A percentile compares a stretch with the other conserved stretches of the same genome.
Conservation (phyloP, 306 rosid genomes). For the Boehmeria nivea region DNA sequence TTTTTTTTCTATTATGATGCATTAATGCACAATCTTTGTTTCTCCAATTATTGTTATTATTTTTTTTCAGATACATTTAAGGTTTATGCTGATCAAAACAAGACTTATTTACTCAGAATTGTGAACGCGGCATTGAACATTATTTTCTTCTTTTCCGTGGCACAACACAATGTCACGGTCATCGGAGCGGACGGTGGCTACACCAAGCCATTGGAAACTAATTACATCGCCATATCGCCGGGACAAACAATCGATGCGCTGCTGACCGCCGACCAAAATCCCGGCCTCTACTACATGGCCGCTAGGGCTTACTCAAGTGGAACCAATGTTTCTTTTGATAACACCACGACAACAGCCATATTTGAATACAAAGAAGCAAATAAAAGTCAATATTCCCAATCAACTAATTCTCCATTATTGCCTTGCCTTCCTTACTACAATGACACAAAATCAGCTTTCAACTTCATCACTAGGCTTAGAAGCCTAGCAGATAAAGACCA, state of each 20-base stretch:
- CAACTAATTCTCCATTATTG: slow-evolving; percentile 15
- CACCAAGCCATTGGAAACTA: slow-evolving; percentile 38
- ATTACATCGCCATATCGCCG: slow-evolving; percentile 42
- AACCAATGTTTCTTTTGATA: slow-evolving; percentile 1
- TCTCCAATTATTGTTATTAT: neutral
- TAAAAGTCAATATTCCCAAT: slow-evolving; percentile 2
- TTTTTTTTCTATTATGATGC: no score
- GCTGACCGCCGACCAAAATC: slow-evolving; percentile 35
- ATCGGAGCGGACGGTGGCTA: slow-evolving; percentile 57
- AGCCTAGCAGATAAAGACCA: slow-evolving; percentile 33
- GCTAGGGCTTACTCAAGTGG: slow-evolving; percentile 38
- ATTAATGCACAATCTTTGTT: no score
- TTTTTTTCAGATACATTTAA: slow-evolving; percentile 42
- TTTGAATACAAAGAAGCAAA: slow-evolving; percentile 25
- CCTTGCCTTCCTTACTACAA: slow-evolving; percentile 46
- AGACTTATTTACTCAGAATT: slow-evolving; percentile 45
- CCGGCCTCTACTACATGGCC: slow-evolving; percentile 49
- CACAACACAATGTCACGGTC: slow-evolving; percentile 46
- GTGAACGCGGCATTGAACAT: slow-evolving; percentile 41
- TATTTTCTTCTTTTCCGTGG: slow-evolving; percentile 37
- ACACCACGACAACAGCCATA: slow-evolving; percentile 45
- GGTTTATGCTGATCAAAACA: slow-evolving; percentile 29
- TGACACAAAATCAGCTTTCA: slow-evolving; percentile 31
- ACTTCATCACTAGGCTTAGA: slow-evolving; percentile 27
- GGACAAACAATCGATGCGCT: slow-evolving; percentile 56